phyloP scores from a whole-genome alignment of 768 basidiomycete genomes.

The Serendipita indica region DNA sequence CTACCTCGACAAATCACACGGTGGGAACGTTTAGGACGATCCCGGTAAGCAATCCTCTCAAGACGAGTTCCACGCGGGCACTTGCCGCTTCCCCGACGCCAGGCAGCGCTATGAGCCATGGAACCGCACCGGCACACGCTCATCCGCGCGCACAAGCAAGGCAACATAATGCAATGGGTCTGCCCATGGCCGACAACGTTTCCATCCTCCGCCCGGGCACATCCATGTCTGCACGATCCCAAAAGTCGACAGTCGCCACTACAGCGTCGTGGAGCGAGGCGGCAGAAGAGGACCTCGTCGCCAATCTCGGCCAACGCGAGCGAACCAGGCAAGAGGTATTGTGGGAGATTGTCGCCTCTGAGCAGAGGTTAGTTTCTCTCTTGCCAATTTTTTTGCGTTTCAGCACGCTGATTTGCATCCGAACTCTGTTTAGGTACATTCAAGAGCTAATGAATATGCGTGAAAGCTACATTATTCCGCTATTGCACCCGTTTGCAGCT shows the following conservation, averaged over 20 bases:
- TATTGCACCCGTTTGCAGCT: slow-evolving; percentile 61
- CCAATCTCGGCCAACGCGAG: slow-evolving; percentile 84
- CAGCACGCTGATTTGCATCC: no score
- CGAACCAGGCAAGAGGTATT: slow-evolving; percentile 91
- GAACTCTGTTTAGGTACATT: slow-evolving; percentile 84
- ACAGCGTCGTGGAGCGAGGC: slow-evolving; percentile 85
- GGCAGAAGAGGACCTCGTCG: slow-evolving; percentile 86
- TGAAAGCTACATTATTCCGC: slow-evolving; percentile 80
- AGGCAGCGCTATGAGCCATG: neutral
- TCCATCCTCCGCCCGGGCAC: neutral
- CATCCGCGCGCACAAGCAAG: neutral
- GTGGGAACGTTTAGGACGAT: neutral
- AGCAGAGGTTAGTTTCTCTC: slow-evolving; percentile 56
- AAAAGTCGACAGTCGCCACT: slow-evolving; percentile 26
- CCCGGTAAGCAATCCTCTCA: neutral
- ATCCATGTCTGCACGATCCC: neutral
- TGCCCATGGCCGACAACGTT: slow-evolving; percentile 9
- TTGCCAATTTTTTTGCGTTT: neutral
- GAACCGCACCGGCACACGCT: neutral
- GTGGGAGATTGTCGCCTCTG: slow-evolving; percentile 92
- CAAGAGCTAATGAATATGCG: slow-evolving; percentile 81
- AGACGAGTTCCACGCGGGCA: neutral
- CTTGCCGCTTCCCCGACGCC: neutral
- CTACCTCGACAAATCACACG: slow-evolving; percentile 3
- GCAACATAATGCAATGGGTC: neutral